Base-by-base conservation (phyloP, 192 early-diverging fungal species). In the Gonapodya sp. region DNA sequence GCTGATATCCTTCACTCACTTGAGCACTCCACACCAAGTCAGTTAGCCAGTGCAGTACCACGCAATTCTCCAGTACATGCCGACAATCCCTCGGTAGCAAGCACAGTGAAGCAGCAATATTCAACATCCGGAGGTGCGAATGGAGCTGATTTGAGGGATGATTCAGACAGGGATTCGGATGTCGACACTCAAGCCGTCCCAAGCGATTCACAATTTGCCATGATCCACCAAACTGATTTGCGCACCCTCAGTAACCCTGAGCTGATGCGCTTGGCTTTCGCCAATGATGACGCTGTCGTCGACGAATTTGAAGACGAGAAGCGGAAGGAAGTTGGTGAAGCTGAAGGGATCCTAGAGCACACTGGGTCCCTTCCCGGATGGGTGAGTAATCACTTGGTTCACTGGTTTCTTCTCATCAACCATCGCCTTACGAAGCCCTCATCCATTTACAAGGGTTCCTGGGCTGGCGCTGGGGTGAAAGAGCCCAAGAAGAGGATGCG, bases 321-420 rank as follows among this genome's bases (percentile, higher is more conserved):
- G 85, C 83, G 86, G 73, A 86, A 80, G 1, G 82, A 87, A 1
- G 90, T 92, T 73, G 92, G 93, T 31, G 88, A 91, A 18, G 95
- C 97, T 36, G 89, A 86, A 18, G 92, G 93, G 35, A 92, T 95
- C 24, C 24, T 24, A 84, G 92, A 93, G 35, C 87, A 92, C 77
- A 94, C 96, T 80, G 75, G 94, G 78, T 94, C 93, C 2, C 86
- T 99, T 81, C 97, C 97, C 14, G 97, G 97, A 79, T 99, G 97
- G 97, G 86, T 84, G 72, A 16, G 30, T 24, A 1, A 33, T 16
- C 46, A 24, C 8, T 8, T n/a, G n/a, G n/a, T n/a, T n/a, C n/a
- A n/a, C n/a, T n/a, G n/a, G n/a, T n/a, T n/a, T n/a, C n/a, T n/a
- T n/a, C n/a, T n/a, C n/a, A n/a, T n/a, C n/a, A n/a, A n/a, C n/a